These are phyloP conservation scores for Leavenworthia alabamica DNA, from an alignment of 345 rosid species.

Conservation along the genomic window DNA sequence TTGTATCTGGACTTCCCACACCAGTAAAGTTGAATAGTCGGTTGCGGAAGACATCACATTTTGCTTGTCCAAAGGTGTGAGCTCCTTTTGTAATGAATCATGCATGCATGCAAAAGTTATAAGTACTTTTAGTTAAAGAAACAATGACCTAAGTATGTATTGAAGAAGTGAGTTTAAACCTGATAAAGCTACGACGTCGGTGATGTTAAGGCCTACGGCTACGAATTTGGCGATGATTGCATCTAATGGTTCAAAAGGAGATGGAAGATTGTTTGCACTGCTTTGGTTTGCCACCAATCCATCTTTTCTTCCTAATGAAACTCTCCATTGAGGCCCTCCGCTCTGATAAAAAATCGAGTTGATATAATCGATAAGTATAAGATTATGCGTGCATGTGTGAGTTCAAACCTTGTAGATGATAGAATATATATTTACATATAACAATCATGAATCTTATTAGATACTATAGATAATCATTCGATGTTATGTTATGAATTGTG, in stretches of 20 bases:
- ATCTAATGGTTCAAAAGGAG: constrained; percentile 48
- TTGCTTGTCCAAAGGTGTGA: constrained; percentile 62
- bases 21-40: constrained; percentile 49
- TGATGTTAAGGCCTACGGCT: constrained; percentile 45
- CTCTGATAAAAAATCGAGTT: constrained; percentile 31
- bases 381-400: background rate
- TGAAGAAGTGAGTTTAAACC: constrained; percentile 28
- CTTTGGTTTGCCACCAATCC: constrained; percentile 51
- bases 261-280: constrained; percentile 54
- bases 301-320: constrained; percentile 70
- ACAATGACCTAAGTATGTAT: background rate
- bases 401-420: too few relatives aligned
- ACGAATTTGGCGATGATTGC: constrained; percentile 45
- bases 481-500: background rate
- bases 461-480: background rate
- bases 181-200: constrained; percentile 65
- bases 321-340: constrained; percentile 75
- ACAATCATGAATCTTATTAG: background rate
- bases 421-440: too few relatives aligned
- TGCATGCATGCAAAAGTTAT: too few relatives aligned
- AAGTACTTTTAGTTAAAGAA: background rate
- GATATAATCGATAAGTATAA: background rate
- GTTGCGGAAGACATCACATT: constrained; percentile 46
- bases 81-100: constrained; percentile 39
- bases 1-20: constrained; percentile 39